Evolutionary conservation across 2,329 filamentous ascomycete species (phyloP), one percentile per base, ranked within the genome.

Genomic region (Geosmithia flava): DNA sequence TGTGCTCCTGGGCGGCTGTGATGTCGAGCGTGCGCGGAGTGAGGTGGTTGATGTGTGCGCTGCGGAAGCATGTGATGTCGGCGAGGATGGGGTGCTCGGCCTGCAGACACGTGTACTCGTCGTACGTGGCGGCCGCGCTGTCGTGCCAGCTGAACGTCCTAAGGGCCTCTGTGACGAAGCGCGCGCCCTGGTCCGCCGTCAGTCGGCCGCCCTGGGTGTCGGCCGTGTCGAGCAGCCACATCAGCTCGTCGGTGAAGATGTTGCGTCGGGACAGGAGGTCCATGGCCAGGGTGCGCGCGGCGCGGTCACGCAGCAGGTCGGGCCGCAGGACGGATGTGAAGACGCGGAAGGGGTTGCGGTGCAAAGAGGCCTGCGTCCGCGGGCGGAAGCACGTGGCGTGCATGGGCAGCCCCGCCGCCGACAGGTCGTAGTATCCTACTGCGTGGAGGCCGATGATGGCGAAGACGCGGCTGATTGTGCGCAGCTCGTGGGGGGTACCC

Each of bases 381-480:
- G 72, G 71, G 2, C 74, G 66, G 50, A 77, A 77, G 8, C 67
- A 69, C 0, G 73, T 76, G 1, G 71, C 71, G 48, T 76, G 71
- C 56, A 76, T 66, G 0, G 73, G 74, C 15, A 77, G 59, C 0
- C 66, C 66, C 3, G 67, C 71, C 0, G 65, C 54, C 1, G 64
- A 66, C 0, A 76, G 61, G 48, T 77, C 71, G 50, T 76, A 76
- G 53, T 76, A 75, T 1, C 71, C 72, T 0, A 76, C 71, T 0
- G 74, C 63, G 20, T 67, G 54, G 65, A 76, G 69, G 5, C 68
- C 70, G 49, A 76, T 57, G 2, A 75, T 49, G 0, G 61, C 59
- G 49, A 76, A 74, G 27, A 76, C 54, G 8, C 70, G 65, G 1
- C 60, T 49, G 42, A 74, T 64, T 1, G 61, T 69, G 4, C 55